These are phyloP conservation scores for Leishmania mexicana DNA, from an alignment of 208 protist species.

Conservation along the genomic window DNA sequence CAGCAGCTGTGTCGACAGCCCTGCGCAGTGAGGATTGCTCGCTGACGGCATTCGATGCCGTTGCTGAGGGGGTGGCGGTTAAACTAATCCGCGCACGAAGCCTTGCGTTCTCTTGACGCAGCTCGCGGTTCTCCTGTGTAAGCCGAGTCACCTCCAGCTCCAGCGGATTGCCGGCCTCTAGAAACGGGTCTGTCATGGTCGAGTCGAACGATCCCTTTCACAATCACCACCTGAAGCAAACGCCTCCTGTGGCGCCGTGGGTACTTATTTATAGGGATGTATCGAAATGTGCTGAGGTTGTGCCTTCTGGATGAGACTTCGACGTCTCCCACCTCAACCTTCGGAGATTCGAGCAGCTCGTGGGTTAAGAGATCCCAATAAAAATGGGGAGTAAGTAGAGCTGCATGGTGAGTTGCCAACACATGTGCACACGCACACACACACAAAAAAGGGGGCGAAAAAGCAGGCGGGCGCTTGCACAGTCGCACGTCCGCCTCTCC, in stretches of 20 bases:
- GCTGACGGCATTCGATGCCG: constrained; percentile 4
- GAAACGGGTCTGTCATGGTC: constrained; percentile 37
- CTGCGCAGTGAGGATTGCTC: constrained; percentile 4
- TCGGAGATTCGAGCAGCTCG: neutral
- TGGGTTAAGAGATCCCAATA: neutral
- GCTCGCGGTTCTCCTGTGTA: constrained; percentile 59
- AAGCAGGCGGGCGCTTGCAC: neutral
- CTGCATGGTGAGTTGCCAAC: neutral
- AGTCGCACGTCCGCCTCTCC: neutral
- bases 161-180: constrained; percentile 11
- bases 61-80: constrained; percentile 1
- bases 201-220: neutral
- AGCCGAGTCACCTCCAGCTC: constrained; percentile 53
- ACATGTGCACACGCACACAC: neutral
- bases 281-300: neutral
- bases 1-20: neutral
- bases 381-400: neutral
- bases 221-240: neutral
- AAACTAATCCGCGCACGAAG: constrained; percentile 42
- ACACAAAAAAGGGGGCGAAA: neutral
- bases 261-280: neutral
- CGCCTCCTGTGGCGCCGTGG: neutral
- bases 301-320: neutral
- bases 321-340: neutral
- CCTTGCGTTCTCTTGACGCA: constrained; percentile 52